phyloP scores from a whole-genome alignment of 202 grass and related monocot genomes.

The Carex sylvatica region DNA sequence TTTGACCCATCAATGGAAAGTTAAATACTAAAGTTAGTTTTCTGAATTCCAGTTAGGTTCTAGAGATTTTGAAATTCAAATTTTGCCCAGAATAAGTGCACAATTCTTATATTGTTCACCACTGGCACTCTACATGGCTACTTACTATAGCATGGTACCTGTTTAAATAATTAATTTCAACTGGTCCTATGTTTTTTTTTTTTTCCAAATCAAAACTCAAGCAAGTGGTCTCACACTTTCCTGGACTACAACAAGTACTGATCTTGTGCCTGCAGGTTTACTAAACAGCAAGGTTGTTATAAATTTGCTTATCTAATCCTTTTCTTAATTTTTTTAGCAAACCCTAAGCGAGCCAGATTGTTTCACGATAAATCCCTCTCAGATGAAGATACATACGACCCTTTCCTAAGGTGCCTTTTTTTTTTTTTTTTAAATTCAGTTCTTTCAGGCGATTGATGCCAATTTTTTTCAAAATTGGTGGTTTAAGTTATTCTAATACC shows the following conservation, averaged over 20 bases:
- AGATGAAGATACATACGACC: constrained; percentile 86
- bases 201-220: neutral
- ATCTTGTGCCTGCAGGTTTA: neutral
- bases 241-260: neutral
- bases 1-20: neutral
- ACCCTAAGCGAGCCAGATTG: constrained; percentile 65
- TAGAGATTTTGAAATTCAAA: neutral
- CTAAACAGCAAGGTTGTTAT: constrained; percentile 3
- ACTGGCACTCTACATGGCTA: neutral
- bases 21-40: neutral
- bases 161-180: neutral
- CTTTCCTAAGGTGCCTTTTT: constrained; percentile 78
- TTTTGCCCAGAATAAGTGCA: neutral
- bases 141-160: neutral
- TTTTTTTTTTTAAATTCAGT: constrained; percentile 14
- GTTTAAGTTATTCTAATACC: neutral
- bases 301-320: constrained; percentile 25
- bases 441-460: neutral
- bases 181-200: neutral
- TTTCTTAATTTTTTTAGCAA: constrained; percentile 52
- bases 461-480: neutral
- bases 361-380: constrained; percentile 78
- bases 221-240: neutral
- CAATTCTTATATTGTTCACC: neutral
- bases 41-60: neutral